Base-by-base conservation (phyloP, 345 rosid species). In the Eucalyptus lansdowneana region DNA sequence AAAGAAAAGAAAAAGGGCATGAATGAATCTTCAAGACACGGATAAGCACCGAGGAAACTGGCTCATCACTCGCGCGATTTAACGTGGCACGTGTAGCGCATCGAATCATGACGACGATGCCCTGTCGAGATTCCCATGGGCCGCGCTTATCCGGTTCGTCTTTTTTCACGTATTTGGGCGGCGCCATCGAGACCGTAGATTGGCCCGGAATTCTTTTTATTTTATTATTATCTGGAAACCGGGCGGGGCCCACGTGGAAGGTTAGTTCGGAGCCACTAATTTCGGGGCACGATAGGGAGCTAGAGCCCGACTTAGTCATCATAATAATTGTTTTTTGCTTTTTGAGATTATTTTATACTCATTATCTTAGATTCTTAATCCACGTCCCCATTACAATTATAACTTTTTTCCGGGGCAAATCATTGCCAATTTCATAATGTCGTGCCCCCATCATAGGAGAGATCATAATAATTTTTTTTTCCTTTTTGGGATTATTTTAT, bases 1-100 rank as follows among this genome's bases (percentile, higher is more conserved):
- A 11, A 11, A 47, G 3, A 47, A 54, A 2, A 58, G 1, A 1
- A 58, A 58, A 3, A 5, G 1, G 4, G 15, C 37, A n/a, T 4
- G 19, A 65, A 65, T 0, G 5, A 14, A n/a, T n/a, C 40, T n/a
- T 65, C 1, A 14, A 14, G 40, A n/a, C 40, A n/a, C 37, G 10
- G 76, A 65, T n/a, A 15, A 65, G 19, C 19, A 14, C 11, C 5
- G 21, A n/a, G 37, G n/a, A 65, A n/a, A 5, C 19, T 5, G 31
- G 8, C 31, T 14, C 76, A 7, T 65, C 19, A 4, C 31, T 29
- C 76, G 15, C 76, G 0, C 27, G 37, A 65, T 65, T 4, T n/a
- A n/a, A 65, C 76, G 76, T 65, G 31, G 37, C 1, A 65, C 4
- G 69, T 60, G 2, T 60, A 12, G 31, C 8, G 69, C 15, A 27